Conservation (phyloP, 805 yeast species). For the Pichia membranifaciens region DNA sequence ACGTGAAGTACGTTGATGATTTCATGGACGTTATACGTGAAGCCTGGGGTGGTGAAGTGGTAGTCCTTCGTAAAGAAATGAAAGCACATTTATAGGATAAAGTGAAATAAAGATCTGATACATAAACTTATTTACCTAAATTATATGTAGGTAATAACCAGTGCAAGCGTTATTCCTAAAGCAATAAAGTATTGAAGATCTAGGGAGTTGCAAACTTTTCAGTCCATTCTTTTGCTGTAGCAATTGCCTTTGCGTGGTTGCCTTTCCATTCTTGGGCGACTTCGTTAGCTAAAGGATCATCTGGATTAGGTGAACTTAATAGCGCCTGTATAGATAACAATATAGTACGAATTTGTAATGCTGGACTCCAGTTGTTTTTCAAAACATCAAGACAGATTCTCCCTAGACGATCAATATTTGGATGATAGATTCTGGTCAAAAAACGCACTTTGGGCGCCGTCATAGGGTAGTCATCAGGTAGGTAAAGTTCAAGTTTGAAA, state of each 20-base stretch:
- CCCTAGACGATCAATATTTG: slow-evolving; percentile 92
- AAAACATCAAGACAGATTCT: slow-evolving; percentile 93
- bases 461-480: slow-evolving; percentile 98
- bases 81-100: slow-evolving; percentile 16
- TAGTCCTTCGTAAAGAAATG: slow-evolving; percentile 8
- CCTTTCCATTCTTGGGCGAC: slow-evolving; percentile 96
- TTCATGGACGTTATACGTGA: slow-evolving; percentile 68
- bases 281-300: slow-evolving; percentile 96
- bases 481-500: slow-evolving; percentile 76
- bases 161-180: neutral
- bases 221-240: slow-evolving; percentile 77
- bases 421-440: slow-evolving; percentile 90
- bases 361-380: slow-evolving; percentile 97
- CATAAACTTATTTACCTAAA: neutral
- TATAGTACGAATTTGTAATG: slow-evolving; percentile 90
- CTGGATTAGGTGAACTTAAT: slow-evolving; percentile 94
- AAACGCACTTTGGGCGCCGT: slow-evolving; percentile 95
- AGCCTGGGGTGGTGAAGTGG: slow-evolving; percentile 53
- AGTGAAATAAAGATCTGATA: neutral
- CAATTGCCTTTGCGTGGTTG: slow-evolving; percentile 73
- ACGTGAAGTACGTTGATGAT: slow-evolving; percentile 61
- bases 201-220: slow-evolving; percentile 43
- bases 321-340: slow-evolving; percentile 88
- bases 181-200: neutral
- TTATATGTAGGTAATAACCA: neutral